Percentiles rank a stretch among this genome's conserved stretches.
Evolutionary conservation across 768 basidiomycete genomes (phyloP).

Genomic region (Pholiota molesta): DNA sequence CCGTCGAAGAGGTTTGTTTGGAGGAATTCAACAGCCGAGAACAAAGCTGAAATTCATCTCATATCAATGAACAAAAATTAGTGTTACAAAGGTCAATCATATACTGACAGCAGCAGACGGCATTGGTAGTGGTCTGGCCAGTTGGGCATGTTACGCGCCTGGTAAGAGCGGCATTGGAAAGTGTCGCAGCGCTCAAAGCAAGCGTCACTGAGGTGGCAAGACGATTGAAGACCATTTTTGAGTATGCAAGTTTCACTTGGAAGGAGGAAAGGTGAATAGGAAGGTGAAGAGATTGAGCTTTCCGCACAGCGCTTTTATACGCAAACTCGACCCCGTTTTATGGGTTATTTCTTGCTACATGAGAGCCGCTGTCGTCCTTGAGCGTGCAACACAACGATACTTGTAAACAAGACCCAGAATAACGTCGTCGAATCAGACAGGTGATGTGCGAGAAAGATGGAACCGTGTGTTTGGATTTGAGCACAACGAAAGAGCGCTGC

Average conservation of each 20-base stretch:
- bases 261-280: background rate
- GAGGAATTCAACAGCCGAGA: slow-evolving; percentile 26
- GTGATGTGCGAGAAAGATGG: background rate
- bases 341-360: background rate
- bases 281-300: background rate
- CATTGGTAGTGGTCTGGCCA: slow-evolving; percentile 17
- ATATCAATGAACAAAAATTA: background rate
- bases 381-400: background rate
- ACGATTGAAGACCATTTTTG: slow-evolving; percentile 14
- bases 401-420: background rate
- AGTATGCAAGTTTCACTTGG: background rate
- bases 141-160: slow-evolving; percentile 26
- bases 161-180: slow-evolving; percentile 16
- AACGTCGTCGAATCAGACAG: background rate
- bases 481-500: background rate
- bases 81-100: background rate
- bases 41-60: slow-evolving; percentile 8
- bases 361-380: background rate
- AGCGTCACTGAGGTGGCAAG: slow-evolving; percentile 14
- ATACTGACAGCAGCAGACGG: slow-evolving; percentile 19
- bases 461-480: background rate
- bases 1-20: slow-evolving; percentile 33
- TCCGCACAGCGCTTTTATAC: background rate
- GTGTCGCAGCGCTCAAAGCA: slow-evolving; percentile 1
- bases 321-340: background rate